These are phyloP conservation scores for Botrytis pseudocinerea DNA, from an alignment of 2,329 filamentous ascomycete species.

Conservation along the genomic window DNA sequence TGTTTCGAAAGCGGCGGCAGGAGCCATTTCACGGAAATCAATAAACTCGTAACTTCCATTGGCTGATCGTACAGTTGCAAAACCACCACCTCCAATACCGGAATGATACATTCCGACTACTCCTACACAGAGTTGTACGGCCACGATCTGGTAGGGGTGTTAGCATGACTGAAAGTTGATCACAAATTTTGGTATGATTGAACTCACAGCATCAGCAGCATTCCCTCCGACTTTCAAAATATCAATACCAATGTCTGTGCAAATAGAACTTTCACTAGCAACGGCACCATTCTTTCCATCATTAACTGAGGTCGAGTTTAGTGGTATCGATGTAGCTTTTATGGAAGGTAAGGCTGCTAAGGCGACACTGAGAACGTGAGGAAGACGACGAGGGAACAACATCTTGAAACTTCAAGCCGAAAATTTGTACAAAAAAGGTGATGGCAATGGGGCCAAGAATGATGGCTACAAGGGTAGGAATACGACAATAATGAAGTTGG, in stretches of 20 bases:
- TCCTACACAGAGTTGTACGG: slow-evolving; percentile 55
- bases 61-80: slow-evolving; percentile 60
- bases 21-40: slow-evolving; percentile 69
- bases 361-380: slow-evolving; percentile 3
- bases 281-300: slow-evolving; percentile 57
- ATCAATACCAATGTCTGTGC: slow-evolving; percentile 67
- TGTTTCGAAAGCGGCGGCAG: slow-evolving; percentile 57
- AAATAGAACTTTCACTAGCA: slow-evolving; percentile 68
- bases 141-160: slow-evolving; percentile 46
- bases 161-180: neutral
- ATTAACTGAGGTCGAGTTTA: neutral
- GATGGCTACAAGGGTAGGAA: neutral
- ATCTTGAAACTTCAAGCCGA: neutral
- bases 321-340: neutral
- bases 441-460: neutral
- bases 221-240: slow-evolving; percentile 60
- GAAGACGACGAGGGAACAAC: neutral
- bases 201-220: slow-evolving; percentile 52
- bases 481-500: neutral
- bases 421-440: neutral
- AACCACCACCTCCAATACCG: slow-evolving; percentile 68
- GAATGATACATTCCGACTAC: slow-evolving; percentile 56
- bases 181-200: neutral
- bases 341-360: slow-evolving; percentile 11
- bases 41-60: slow-evolving; percentile 66